These are phyloP conservation scores for Citrus cavaleriei DNA, from an alignment of 345 rosid species.

Conservation along the genomic window DNA sequence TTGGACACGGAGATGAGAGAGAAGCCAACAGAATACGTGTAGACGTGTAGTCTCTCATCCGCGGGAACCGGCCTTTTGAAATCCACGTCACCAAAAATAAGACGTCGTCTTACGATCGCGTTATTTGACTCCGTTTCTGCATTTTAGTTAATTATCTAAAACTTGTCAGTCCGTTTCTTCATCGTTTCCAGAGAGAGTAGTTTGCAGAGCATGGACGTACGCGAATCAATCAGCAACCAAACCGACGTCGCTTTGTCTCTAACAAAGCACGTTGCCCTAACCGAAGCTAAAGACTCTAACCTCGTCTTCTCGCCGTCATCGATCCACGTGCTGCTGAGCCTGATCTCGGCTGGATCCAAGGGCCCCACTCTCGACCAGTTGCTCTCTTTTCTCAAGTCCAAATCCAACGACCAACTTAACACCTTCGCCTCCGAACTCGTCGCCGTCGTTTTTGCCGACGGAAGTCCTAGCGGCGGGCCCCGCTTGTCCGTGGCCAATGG, in stretches of 20 bases:
- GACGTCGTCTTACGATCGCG: no score
- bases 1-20: neutral
- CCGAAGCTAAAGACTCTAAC: constrained; percentile 51
- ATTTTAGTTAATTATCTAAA: neutral
- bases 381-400: constrained; percentile 67
- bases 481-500: constrained; percentile 56
- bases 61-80: neutral
- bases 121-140: no score
- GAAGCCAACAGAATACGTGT: neutral
- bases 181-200: neutral
- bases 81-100: neutral
- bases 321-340: constrained; percentile 60
- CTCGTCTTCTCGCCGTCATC: constrained; percentile 77
- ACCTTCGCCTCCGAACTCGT: constrained; percentile 58
- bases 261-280: constrained; percentile 40
- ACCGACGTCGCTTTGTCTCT: constrained; percentile 51
- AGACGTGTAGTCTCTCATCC: neutral
- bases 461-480: constrained; percentile 66
- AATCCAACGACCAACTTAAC: constrained; percentile 51
- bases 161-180: neutral
- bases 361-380: constrained; percentile 67
- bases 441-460: constrained; percentile 61
- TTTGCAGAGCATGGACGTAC: constrained; percentile 48
- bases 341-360: constrained; percentile 64
- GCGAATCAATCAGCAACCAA: constrained; percentile 49